These are phyloP conservation scores for Galerina sulciceps DNA, from an alignment of 768 basidiomycete genomes.

Conservation along the genomic window DNA sequence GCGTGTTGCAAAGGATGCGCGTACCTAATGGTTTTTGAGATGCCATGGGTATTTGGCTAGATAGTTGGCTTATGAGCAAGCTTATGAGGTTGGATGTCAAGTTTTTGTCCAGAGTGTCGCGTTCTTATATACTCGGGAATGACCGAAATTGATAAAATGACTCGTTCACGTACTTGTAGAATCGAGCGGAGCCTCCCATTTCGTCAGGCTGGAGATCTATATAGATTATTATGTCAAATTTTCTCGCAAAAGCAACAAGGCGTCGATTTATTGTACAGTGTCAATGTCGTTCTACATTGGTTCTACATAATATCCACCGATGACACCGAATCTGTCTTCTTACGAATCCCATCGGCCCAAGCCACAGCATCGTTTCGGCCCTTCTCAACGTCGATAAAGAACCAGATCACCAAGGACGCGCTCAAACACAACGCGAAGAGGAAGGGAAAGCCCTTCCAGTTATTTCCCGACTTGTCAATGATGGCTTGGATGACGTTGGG, in stretches of 20 bases:
- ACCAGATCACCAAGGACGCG: slow-evolving; percentile 80
- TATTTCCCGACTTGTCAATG: slow-evolving; percentile 70
- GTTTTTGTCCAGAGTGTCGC: too few relatives aligned
- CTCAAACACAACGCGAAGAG: slow-evolving; percentile 70
- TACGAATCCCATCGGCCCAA: slow-evolving; percentile 50
- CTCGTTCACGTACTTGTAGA: background rate
- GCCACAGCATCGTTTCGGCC: slow-evolving; percentile 63
- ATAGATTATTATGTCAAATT: too few relatives aligned
- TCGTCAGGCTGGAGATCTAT: too few relatives aligned
- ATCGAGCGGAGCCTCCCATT: too few relatives aligned
- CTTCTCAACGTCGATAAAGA: slow-evolving; percentile 66
- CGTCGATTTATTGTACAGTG: background rate
- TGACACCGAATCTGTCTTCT: slow-evolving; percentile 12
- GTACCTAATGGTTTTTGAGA: slow-evolving; percentile 20
- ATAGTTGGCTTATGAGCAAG: too few relatives aligned
- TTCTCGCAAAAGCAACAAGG: background rate
- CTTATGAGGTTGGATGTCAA: too few relatives aligned
- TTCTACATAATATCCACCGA: background rate
- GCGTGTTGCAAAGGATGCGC: background rate
- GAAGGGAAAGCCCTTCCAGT: slow-evolving; percentile 88
- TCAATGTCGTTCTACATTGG: background rate
- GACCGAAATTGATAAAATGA: background rate
- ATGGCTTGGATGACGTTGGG: slow-evolving; percentile 87
- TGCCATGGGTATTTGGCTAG: background rate
- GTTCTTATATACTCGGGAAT: background rate